Percentiles rank a stretch among this genome's conserved stretches.
Evolutionary conservation across 1,284 basidiomycete species (phyloP).

Genomic region (Pholiota adiposa): DNA sequence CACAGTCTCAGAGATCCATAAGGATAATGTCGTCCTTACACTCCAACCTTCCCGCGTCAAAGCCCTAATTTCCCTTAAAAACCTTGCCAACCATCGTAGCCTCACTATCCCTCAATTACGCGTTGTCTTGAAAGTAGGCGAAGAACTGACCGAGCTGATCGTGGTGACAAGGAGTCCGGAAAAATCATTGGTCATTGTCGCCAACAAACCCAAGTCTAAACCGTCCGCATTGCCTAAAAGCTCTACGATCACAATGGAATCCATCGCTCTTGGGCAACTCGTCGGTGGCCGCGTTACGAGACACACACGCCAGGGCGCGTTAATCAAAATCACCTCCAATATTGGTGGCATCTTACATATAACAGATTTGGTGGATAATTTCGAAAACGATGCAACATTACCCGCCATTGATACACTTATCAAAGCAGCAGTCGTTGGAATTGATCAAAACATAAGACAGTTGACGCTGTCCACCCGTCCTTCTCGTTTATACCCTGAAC

Average conservation of each 20-base stretch:
- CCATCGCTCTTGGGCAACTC: slow-evolving; percentile 70
- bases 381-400: slow-evolving; percentile 58
- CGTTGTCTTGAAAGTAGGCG: slow-evolving; percentile 68
- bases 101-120: slow-evolving; percentile 75
- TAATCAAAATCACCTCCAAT: slow-evolving; percentile 73
- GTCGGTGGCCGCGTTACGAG: slow-evolving; percentile 80
- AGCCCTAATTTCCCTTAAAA: slow-evolving; percentile 85
- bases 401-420: slow-evolving; percentile 71
- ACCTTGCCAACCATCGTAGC: slow-evolving; percentile 83
- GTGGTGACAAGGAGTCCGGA: slow-evolving; percentile 92
- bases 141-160: slow-evolving; percentile 77
- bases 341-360: slow-evolving; percentile 80
- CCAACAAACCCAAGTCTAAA: slow-evolving; percentile 66
- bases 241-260: slow-evolving; percentile 62
- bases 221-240: slow-evolving; percentile 50
- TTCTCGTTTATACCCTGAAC: slow-evolving; percentile 65
- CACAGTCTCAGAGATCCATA: slow-evolving; percentile 77
- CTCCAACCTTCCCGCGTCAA: slow-evolving; percentile 75
- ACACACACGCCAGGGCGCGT: slow-evolving; percentile 69
- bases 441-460: slow-evolving; percentile 70
- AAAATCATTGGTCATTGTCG: slow-evolving; percentile 88
- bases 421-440: slow-evolving; percentile 70
- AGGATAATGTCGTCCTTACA: slow-evolving; percentile 79
- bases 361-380: slow-evolving; percentile 85
- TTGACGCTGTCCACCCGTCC: slow-evolving; percentile 80